Evolutionary conservation across 2,329 filamentous ascomycete genomes (phyloP), one percentile per base, ranked within the genome.

Genomic region (Nakataea oryzae): DNA sequence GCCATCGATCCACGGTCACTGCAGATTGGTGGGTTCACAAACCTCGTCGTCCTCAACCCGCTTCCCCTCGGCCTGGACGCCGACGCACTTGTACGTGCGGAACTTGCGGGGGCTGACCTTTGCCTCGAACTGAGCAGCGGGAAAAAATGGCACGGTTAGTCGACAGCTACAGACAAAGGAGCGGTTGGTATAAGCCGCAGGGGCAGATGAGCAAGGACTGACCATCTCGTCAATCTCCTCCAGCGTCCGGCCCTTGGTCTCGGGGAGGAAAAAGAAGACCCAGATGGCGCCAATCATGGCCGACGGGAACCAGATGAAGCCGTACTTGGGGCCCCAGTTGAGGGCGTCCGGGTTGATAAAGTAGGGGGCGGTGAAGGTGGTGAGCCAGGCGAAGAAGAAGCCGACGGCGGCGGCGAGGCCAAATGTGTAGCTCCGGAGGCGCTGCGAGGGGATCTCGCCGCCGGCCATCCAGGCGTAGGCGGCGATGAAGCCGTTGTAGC

Each of bases 171-270:
- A 32, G n/a, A 13, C 24, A 9, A 14, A 30, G 6, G 50, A 9
- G 50, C 8, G 5, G 50, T 11, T 54, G 9, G 50, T 9, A 54
- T 6, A 11, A 17, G 14, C 2, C 24, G 8, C 21, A 26, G 26
- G 24, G 27, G 32, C 12, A 1, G 24, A 21, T 4, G 27, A 24
- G 29, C 9, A 21, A 14, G 2, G 24, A 34, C 59, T 21, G 7
- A 61, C 59, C 65, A 81, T 79, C 54, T 74, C 74, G 54, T 79
- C 74, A 59, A 81, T 70, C 70, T 81, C 79, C 69, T 81, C 79
- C 56, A 81, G 73, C 12, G 76, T 79, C 59, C 77, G 74, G 28
- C 75, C 74, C 56, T 74, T 73, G 1, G 77, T 79, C 67, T 80
- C 78, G 0, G 78, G 76, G 30, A 78, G 75, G 59, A 79, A 72